Evolutionary conservation across 345 rosid genomes (phyloP), one percentile per base, ranked within the genome.

Genomic region (Pistacia integerrima): DNA sequence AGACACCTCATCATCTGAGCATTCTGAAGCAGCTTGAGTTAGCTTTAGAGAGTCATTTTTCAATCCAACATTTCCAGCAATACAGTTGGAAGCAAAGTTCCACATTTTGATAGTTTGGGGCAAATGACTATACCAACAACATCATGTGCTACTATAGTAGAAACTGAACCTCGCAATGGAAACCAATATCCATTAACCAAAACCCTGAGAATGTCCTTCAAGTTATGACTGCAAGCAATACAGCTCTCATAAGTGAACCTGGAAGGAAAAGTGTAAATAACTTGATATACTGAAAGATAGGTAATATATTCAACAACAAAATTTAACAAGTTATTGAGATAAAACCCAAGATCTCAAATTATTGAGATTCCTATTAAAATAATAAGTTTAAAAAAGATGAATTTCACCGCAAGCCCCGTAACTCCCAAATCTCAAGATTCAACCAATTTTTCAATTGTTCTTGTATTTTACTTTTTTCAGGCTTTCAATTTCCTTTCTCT

Each of bases 1-100:
- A 52, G 93, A 88, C 0, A 75, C 89, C 41, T 94, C 94, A 17
- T 94, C 93, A 56, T 91, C 97, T 0, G 95, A 89, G 83, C 94
- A 91, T 68, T 90, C 97, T 41, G 81, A 83, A 66, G 78, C 80
- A 70, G 82, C 77, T 67, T 80, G 88, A 22, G 67, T 69, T 25
- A 55, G 78, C 78, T 78, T 87, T 51, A 36, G 58, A 59, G 73
- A 36, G 51, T 87, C 88, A 30, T 69, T 79, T 81, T 79, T 87
- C 12, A 79, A 66, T 25, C 88, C 88, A 48, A 73, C 78, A 80
- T 76, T 79, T 36, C 89, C 84, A 0, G 87, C 88, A 52, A 81
- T 69, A 73, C 82, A 82, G 76, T 74, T 88, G 17, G 90, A 86
- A 13, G 90, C 90, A 82, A 85, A 82, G 72, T 80, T 91, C 96